Evolutionary conservation across 2,329 filamentous ascomycete genomes (phyloP), one percentile per base, ranked within the genome.

Genomic region (Nigrograna mackinnonii): DNA sequence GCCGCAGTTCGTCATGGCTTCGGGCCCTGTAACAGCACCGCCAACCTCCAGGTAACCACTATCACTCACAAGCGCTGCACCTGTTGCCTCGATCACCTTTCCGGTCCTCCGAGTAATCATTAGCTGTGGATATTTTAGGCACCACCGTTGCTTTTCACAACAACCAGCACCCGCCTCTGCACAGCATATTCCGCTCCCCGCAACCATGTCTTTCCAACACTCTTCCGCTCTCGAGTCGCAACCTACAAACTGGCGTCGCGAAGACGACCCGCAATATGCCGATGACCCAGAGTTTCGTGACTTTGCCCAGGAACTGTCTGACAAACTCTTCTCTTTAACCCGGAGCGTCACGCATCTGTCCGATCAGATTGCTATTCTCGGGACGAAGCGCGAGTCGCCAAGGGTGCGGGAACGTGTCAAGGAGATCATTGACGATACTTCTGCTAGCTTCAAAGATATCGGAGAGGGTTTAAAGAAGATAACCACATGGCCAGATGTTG

Each of bases 391-490:
- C 47, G 94, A 99, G 69, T 96, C 91, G 4, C 88, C 94, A 49
- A 84, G 91, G 37, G 85, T 96, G 49, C 84, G 92, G 38, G 94
- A 99, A 72, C 80, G 94, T 55, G 90, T 99, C 19, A 89, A 94
- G 66, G 86, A 88, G 58, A 77, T 91, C 7, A 80, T 96, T 41
- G 89, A 95, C 54, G 91, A 96, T 72, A 91, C 91, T 22, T 85
- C 89, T 43, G 82, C 86, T 43, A 82, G 86, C 43, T 97, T 96
- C 77, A 91, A 92, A 70, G 87, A 94, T 42, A 87, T 95, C 47
- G 94, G 90, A 53, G 91, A 97, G 61, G 91, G 91, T 5, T 79
- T 99, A 52, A 97, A 97, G 83, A 91, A 87, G 71, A 82, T 96
- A 35, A 88, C 95, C 67, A 81, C 81, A 30, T 97, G 75, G 75